Evolutionary conservation across 176 grass and related monocot species (phyloP), one percentile per base, ranked within the genome.

Genomic region (Neostapfia colusana): DNA sequence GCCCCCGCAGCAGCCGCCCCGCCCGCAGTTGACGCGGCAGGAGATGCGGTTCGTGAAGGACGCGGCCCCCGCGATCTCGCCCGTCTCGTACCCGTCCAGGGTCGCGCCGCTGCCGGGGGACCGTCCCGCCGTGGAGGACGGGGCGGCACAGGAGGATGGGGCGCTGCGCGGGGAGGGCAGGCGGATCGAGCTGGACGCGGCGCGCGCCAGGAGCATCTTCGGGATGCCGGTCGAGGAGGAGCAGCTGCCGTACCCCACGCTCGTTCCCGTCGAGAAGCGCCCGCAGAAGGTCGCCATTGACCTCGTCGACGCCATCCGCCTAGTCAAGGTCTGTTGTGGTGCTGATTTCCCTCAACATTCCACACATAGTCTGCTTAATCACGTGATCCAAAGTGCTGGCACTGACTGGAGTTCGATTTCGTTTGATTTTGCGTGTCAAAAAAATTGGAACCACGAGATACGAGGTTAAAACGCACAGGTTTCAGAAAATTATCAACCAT

Each of bases 101-200:
- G 90, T 93, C 39, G 90, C 93, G 55, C 90, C 93, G 54, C 85
- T 97, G 54, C 93, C 93, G 34, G 93, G 75, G 39, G 78, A 97
- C 74, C 70, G 70, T 14, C 67, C 54, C 2, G 63, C 63, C 8
- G 85, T 46, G 1, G 72, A 4, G 57, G 72, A 65, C 2, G 85
- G 74, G 13, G 72, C 6, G 55, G 72, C 15, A 65, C 74, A 43
- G 53, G 73, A 85, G 17, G 74, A 38, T 34, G n/a, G n/a, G n/a
- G 83, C 39, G 72, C 81, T 93, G 60, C 71, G 35, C 25, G 85
- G 81, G 56, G 94, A 93, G 76, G 72, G 23, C 10, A 72, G 67
- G 76, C 83, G 88, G 80, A 89, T 93, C 56, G 61, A 91, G 78
- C 67, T 59, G 74, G 69, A 85, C 20, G 64, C 68, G 23, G 45